Evolutionary conservation across 2,329 filamentous ascomycete genomes (phyloP).

Genomic region (Xylaria hypoxylon): DNA sequence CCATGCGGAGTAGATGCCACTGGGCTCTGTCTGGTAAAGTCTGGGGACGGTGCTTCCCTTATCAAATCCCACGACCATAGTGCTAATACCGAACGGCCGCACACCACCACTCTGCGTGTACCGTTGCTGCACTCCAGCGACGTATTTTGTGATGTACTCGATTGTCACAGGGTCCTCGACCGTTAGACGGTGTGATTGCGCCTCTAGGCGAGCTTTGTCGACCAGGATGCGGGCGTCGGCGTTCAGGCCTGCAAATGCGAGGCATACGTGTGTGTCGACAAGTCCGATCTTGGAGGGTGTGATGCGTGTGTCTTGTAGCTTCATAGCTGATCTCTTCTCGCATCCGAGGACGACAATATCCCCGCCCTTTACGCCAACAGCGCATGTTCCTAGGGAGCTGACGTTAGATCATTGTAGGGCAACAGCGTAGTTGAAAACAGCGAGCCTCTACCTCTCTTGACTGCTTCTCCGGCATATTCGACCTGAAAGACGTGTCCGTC

Average conservation of each 20-base stretch:
- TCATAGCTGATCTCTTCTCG: conserved; percentile 99
- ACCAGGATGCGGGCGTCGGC: conserved; percentile 97
- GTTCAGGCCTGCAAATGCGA: conserved; percentile 97
- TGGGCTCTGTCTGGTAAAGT: conserved; percentile 98
- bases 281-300: conserved; percentile 98
- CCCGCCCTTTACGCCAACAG: conserved; percentile 94
- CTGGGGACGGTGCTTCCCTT: conserved; percentile 88
- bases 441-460: conserved; percentile 83
- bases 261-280: conserved; percentile 94
- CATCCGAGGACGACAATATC: conserved; percentile 97
- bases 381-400: conserved; percentile 81
- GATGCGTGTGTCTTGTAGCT: conserved; percentile 98
- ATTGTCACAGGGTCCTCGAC: conserved; percentile 98
- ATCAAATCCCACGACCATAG: conserved; percentile 98
- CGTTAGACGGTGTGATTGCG: conserved; percentile 95
- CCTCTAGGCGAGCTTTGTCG: conserved; percentile 97
- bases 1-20: conserved; percentile 99
- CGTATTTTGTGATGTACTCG: conserved; percentile 99
- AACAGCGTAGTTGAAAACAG: conserved; percentile 2
- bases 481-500: conserved; percentile 99
- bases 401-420: conserved; percentile 33
- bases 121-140: conserved; percentile 96
- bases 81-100: conserved; percentile 98
- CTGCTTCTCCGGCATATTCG: conserved; percentile 98
- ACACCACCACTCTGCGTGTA: conserved; percentile 99